phyloP scores from a whole-genome alignment of 768 basidiomycete species.

The Amanita molliuscula region DNA sequence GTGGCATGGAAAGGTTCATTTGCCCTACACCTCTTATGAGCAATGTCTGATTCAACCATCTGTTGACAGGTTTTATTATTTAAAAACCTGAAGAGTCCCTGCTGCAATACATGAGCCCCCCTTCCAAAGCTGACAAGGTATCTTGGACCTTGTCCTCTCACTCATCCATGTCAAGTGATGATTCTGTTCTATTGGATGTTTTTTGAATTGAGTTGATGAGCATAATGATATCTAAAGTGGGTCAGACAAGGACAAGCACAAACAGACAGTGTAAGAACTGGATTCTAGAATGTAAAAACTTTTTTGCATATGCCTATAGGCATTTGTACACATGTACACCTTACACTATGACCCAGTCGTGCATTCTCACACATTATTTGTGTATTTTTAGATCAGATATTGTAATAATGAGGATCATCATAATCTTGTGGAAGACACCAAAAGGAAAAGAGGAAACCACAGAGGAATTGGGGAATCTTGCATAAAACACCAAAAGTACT shows the following conservation, averaged over 20 bases:
- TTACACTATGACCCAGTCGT: background rate
- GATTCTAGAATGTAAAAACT: background rate
- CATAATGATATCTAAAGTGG: background rate
- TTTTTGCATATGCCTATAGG: background rate
- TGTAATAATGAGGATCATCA: no score
- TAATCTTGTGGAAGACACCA: no score
- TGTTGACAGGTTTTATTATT: slow-evolving; percentile 38
- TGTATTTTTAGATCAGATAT: background rate
- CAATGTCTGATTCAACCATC: background rate
- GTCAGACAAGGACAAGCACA: background rate
- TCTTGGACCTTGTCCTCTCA: slow-evolving; percentile 20
- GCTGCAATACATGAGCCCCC: slow-evolving; percentile 37
- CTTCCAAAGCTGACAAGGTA: slow-evolving; percentile 13
- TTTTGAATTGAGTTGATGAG: background rate
- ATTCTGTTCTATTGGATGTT: no score
- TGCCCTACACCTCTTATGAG: background rate
- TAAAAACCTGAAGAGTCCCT: slow-evolving; percentile 49
- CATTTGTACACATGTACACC: no score
- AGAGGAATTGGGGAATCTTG: no score
- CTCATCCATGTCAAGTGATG: slow-evolving; percentile 15
- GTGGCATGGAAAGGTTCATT: slow-evolving; percentile 53
- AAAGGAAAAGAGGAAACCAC: no score
- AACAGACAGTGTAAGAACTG: background rate
- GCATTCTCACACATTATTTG: background rate
- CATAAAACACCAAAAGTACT: no score